These are phyloP conservation scores for Pythium aristosporum DNA, from an alignment of 352 stramenopile genomes.

Conservation along the genomic window DNA sequence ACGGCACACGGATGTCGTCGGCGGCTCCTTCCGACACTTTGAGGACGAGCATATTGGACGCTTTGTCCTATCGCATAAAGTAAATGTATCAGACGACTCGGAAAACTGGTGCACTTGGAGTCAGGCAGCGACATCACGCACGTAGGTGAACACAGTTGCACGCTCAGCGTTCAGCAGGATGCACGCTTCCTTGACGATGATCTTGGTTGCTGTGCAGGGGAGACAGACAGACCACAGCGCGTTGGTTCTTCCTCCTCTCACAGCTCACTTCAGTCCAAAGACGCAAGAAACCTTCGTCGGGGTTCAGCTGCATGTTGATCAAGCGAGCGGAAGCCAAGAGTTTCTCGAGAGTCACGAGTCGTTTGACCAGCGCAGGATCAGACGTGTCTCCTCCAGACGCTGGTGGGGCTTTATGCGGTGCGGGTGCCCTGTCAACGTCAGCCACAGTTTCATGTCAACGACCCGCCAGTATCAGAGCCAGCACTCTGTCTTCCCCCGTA, in stretches of 20 bases:
- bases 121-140: conserved; percentile 20
- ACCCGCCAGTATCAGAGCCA: not conserved
- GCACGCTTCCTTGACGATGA: conserved; percentile 87
- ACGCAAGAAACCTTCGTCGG: conserved; percentile 49
- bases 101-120: too few species aligned
- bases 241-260: too few species aligned
- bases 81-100: too few species aligned
- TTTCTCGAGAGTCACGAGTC: conserved; percentile 71
- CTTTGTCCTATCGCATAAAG: conserved; percentile 43
- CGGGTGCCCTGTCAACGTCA: conserved; percentile 1
- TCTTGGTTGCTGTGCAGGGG: conserved; percentile 54
- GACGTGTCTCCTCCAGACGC: conserved; percentile 5
- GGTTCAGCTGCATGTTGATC: conserved; percentile 80
- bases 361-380: conserved; percentile 50
- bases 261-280: too few species aligned
- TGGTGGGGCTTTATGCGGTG: not conserved
- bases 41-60: conserved; percentile 78
- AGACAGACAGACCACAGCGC: not conserved
- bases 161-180: conserved; percentile 87
- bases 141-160: conserved; percentile 89
- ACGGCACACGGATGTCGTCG: conserved; percentile 84
- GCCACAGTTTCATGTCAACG: not conserved
- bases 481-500: conserved; percentile 17
- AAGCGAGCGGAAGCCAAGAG: conserved; percentile 72
- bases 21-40: conserved; percentile 85